Conservation (phyloP, 306 rosid genomes). For the Cucurbita argyrosperma region DNA sequence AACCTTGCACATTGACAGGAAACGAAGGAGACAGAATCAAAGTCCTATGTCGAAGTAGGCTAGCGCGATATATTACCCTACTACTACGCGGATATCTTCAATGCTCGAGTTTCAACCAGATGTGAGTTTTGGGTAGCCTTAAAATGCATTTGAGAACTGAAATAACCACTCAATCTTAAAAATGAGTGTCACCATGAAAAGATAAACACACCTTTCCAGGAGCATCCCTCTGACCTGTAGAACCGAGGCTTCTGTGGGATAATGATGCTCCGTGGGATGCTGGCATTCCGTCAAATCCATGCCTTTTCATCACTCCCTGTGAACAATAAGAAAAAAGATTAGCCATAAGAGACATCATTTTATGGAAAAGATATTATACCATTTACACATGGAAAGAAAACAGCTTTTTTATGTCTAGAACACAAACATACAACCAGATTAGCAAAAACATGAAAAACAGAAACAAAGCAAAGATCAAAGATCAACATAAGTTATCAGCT, state of each 20-base stretch:
- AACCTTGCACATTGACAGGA: neutral
- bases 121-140: neutral
- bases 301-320: constrained; percentile 70
- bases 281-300: constrained; percentile 38
- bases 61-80: too few relatives aligned
- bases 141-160: neutral
- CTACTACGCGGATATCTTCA: neutral
- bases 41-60: neutral
- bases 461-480: neutral
- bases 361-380: neutral
- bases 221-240: constrained; percentile 56
- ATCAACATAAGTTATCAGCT: neutral
- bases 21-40: neutral
- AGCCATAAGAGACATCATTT: neutral
- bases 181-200: neutral
- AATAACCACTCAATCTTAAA: neutral
- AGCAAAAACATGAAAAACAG: neutral
- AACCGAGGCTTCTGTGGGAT: constrained; percentile 53
- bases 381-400: neutral
- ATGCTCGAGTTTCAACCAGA: too few relatives aligned
- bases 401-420: neutral
- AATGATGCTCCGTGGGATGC: constrained; percentile 68
- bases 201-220: constrained; percentile 52
- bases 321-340: constrained; percentile 7
- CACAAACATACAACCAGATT: neutral